Evolutionary conservation across 352 stramenopile species (phyloP).

Genomic region (Globisporangium nagaii): DNA sequence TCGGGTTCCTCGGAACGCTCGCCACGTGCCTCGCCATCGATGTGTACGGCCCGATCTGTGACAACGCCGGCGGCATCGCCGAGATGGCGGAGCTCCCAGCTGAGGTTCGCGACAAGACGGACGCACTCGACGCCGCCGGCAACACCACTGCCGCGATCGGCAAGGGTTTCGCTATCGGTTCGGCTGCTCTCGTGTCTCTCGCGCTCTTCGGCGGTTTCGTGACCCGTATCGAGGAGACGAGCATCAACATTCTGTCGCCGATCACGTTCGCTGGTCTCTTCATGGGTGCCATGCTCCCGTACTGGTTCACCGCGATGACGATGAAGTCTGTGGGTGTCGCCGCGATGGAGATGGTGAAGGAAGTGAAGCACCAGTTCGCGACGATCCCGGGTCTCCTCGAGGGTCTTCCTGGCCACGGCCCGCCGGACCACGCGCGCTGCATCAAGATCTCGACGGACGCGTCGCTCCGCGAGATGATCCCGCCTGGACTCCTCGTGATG

Average conservation of each 20-base stretch:
- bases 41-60: constrained; percentile 98
- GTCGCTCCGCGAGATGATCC: constrained; percentile 98
- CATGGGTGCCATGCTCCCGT: constrained; percentile 99
- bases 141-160: constrained; percentile 99
- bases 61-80: constrained; percentile 99
- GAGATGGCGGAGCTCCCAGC: constrained; percentile 98
- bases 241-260: constrained; percentile 97
- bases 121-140: constrained; percentile 98
- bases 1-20: constrained; percentile 99
- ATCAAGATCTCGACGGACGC: constrained; percentile 99
- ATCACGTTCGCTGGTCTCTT: constrained; percentile 99
- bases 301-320: constrained; percentile 99
- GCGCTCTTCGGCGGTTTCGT: constrained; percentile 98
- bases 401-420: constrained; percentile 83
- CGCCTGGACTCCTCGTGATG: constrained; percentile 97
- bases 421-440: constrained; percentile 88
- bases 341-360: constrained; percentile 99
- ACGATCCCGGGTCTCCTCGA: constrained; percentile 98
- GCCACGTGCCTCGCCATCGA: constrained; percentile 98
- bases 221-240: constrained; percentile 92
- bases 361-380: constrained; percentile 99
- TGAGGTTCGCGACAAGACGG: constrained; percentile 98
- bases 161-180: constrained; percentile 99
- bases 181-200: constrained; percentile 97
- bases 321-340: constrained; percentile 99